Base-by-base conservation (phyloP, 352 stramenopile genomes). In the Poterioochromonas sp. region DNA sequence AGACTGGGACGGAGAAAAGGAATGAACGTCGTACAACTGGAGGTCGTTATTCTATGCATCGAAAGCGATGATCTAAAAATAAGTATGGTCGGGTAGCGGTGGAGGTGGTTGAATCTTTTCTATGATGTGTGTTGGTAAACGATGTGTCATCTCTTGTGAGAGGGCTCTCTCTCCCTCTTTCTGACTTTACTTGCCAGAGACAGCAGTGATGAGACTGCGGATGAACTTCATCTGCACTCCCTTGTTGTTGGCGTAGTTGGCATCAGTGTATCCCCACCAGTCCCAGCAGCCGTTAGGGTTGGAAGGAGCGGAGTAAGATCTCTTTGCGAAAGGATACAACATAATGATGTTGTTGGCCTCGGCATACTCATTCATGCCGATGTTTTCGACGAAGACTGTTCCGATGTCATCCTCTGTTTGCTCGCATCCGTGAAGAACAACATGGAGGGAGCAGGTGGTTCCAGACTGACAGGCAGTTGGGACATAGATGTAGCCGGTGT, bases 281-380 rank as follows among this genome's bases (percentile, higher is more conserved):
- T 58, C 47, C 47, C 47, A 58, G 47, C 58, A 68, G 12, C 58
- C 58, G 29, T 68, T 68, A 39, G 58, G 58, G 29, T 68, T 68
- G 58, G 58, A 68, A 68, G 58, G 58, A 32, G 8, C 8, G 58
- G 12, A 37, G 29, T 68, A 68, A 39, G 58, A 68, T 32, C 40
- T 73, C 63, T 73, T 73, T 5, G 35, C 63, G 32, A 41, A 73
- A 40, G 63, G 63, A 32, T 73, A 73, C 63, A 73, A 40, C 22
- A 73, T 29, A 32, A 73, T 44, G 37, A 73, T 73, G 63, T 73
- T 73, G 63, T 73, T 73, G 37, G 63, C 63, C 35, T 73, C 63
- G 11, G 63, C 63, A 8, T 29, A 73, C 2, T 43, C 63, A 29
- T 73, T 73, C 11, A 47, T 11, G 29, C 63, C 63, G 5, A 32